phyloP scores from a whole-genome alignment of 192 early-diverging fungal species.

The Dissophora ornata region DNA sequence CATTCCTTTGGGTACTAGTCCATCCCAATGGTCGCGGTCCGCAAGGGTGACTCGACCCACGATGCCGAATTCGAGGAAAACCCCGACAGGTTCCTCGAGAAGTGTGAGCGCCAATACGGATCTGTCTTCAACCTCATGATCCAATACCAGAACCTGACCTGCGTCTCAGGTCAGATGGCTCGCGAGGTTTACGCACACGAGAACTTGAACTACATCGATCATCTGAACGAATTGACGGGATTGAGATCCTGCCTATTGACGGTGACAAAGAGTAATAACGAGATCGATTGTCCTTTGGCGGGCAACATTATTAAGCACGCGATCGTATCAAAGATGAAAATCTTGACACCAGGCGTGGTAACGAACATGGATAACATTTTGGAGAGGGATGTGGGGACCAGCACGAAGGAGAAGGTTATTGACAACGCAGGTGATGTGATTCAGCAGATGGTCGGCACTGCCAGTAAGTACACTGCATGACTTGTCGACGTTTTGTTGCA shows the following conservation, averaged over 20 bases:
- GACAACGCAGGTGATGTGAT: too few species aligned
- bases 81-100: conserved; percentile 10
- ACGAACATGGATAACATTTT: too few species aligned
- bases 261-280: conserved; percentile 13
- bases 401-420: too few species aligned
- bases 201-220: conserved; percentile 7
- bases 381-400: too few species aligned
- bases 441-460: conserved; percentile 22
- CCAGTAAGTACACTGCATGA: conserved; percentile 40
- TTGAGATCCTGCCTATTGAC: background rate
- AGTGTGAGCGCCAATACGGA: conserved; percentile 20
- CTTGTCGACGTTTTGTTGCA: too few species aligned
- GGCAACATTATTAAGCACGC: conserved; percentile 18
- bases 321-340: conserved; percentile 5
- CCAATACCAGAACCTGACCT: conserved; percentile 6
- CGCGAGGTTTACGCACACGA: conserved; percentile 42
- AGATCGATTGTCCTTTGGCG: background rate
- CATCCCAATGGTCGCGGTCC: conserved; percentile 6
- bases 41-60: conserved; percentile 12
- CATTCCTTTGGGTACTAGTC: too few species aligned
- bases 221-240: conserved; percentile 4
- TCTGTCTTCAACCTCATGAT: conserved; percentile 16
- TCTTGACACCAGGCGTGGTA: too few species aligned
- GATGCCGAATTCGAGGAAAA: conserved; percentile 26
- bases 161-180: conserved; percentile 20